A percentile compares a stretch with the other conserved stretches of the same genome.
Evolutionary conservation across 352 stramenopile genomes (phyloP).

Genomic region (Pythium aquatile): DNA sequence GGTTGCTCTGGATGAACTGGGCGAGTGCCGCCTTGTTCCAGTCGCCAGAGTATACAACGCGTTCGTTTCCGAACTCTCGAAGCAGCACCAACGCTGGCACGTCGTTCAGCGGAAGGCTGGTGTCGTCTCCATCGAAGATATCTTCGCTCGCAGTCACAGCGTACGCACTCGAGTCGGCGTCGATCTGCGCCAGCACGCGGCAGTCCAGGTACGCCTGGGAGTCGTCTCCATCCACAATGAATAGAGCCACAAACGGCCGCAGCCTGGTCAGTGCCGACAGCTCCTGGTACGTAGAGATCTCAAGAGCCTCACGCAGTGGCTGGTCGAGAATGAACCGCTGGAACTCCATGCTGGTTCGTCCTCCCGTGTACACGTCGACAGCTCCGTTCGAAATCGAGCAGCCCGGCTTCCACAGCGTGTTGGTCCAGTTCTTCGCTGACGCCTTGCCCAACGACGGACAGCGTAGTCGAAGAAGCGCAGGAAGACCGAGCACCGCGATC

Average conservation of each 20-base stretch:
- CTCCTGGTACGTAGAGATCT: conserved; percentile 14
- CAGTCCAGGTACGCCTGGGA: conserved; percentile 36
- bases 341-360: conserved; percentile 37
- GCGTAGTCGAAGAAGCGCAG: conserved; percentile 33
- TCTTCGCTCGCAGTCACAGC: conserved; percentile 23
- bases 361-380: conserved; percentile 33
- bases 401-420: conserved; percentile 10
- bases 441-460: conserved; percentile 12
- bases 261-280: conserved; percentile 23
- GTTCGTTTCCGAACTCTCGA: conserved; percentile 31
- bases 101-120: neutral
- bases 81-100: conserved; percentile 33
- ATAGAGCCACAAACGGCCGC: conserved; percentile 35
- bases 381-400: conserved; percentile 22
- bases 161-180: conserved; percentile 27
- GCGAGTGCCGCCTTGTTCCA: conserved; percentile 32
- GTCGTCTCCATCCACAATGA: conserved; percentile 34
- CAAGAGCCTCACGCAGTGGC: conserved; percentile 25
- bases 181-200: conserved; percentile 33
- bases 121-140: conserved; percentile 25
- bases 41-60: conserved; percentile 15
- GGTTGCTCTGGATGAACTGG: conserved; percentile 33
- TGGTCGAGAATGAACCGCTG: conserved; percentile 36
- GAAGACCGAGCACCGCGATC: conserved; percentile 30
- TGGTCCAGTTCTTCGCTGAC: conserved; percentile 9